These are phyloP conservation scores for Hypoxylon rubiginosum DNA, from an alignment of 2,329 filamentous ascomycete species.

Conservation along the genomic window DNA sequence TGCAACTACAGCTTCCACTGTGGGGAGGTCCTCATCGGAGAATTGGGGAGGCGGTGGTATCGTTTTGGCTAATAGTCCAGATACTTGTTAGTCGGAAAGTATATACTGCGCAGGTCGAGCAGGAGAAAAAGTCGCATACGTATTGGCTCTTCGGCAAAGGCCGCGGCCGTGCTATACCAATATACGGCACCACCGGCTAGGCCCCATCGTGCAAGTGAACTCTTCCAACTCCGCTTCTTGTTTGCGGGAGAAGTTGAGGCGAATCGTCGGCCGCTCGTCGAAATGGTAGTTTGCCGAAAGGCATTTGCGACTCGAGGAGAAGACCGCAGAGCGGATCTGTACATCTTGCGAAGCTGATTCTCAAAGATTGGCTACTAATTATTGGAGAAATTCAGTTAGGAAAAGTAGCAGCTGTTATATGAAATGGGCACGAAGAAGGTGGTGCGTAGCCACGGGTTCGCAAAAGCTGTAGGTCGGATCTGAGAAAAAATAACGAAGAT, in stretches of 20 bases:
- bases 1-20: constrained; percentile 76
- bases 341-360: constrained; percentile 57
- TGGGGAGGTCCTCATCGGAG: constrained; percentile 70
- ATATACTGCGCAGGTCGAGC: neutral
- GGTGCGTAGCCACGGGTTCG: neutral
- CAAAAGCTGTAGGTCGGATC: neutral
- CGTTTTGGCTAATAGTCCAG: constrained; percentile 44
- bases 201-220: constrained; percentile 78
- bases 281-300: constrained; percentile 57
- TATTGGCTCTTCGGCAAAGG: constrained; percentile 86
- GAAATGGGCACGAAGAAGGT: neutral
- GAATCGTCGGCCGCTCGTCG: constrained; percentile 62
- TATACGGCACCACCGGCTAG: constrained; percentile 84
- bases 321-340: constrained; percentile 65
- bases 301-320: constrained; percentile 61
- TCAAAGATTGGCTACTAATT: neutral
- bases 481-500: constrained; percentile 12
- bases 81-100: constrained; percentile 13
- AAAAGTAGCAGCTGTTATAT: neutral
- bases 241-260: constrained; percentile 69
- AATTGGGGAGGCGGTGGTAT: constrained; percentile 64
- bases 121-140: constrained; percentile 67
- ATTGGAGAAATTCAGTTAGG: constrained; percentile 4
- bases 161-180: constrained; percentile 91
- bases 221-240: constrained; percentile 86